Evolutionary conservation across 1,284 basidiomycete species (phyloP).

Genomic region (Ustilago cynodontis): DNA sequence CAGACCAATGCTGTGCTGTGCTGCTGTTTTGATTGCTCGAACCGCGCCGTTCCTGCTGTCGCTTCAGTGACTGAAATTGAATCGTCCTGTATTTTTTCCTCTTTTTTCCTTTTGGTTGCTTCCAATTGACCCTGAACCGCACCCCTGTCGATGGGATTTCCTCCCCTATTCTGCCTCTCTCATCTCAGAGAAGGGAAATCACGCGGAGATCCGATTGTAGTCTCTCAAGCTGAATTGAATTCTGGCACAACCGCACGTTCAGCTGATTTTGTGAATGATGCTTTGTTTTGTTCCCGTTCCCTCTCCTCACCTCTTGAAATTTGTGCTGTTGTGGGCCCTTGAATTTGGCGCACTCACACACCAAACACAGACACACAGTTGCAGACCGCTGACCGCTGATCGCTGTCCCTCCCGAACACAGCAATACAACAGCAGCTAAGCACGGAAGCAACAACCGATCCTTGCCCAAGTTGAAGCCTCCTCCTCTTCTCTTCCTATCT

Average conservation of each 20-base stretch:
- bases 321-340: neutral
- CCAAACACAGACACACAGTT: neutral
- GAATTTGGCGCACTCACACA: slow-evolving; percentile 3
- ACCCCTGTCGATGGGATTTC: slow-evolving; percentile 9
- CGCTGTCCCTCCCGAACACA: neutral
- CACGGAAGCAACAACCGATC: slow-evolving; percentile 5
- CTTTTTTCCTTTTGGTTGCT: too few relatives aligned
- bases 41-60: too few relatives aligned
- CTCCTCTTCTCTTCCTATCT: slow-evolving; percentile 10
- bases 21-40: neutral
- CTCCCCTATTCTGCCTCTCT: slow-evolving; percentile 12
- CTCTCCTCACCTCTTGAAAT: neutral
- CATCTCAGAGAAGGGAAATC: neutral
- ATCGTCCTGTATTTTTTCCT: neutral
- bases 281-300: neutral
- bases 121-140: slow-evolving; percentile 11
- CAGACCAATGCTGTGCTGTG: neutral
- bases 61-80: neutral
- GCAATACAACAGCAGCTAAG: neutral
- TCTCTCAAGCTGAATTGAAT: neutral
- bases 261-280: slow-evolving; percentile 7
- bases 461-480: slow-evolving; percentile 1
- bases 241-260: slow-evolving; percentile 6
- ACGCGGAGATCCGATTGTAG: slow-evolving; percentile 4
- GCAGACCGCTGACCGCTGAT: neutral